phyloP scores from a whole-genome alignment of 2,329 filamentous ascomycete genomes.

The Ambrosiella beaveri region DNA sequence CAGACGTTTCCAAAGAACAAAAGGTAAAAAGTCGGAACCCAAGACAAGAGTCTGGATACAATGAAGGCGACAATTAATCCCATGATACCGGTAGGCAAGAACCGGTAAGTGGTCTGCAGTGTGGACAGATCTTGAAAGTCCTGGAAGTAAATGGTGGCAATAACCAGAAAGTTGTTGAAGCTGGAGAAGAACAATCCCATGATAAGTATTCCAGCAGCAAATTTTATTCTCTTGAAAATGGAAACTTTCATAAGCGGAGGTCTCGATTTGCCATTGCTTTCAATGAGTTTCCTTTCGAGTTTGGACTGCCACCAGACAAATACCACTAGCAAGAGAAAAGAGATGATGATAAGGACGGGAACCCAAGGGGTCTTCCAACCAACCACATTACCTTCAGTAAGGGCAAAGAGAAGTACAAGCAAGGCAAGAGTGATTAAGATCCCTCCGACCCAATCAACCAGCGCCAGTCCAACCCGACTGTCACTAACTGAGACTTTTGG shows the following conservation, averaged over 20 bases:
- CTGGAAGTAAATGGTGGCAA: constrained; percentile 54
- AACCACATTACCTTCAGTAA: constrained; percentile 52
- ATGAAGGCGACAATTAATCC: constrained; percentile 40
- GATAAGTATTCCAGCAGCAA: constrained; percentile 45
- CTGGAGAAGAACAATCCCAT: constrained; percentile 49
- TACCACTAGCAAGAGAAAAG: constrained; percentile 34
- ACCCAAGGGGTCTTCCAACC: constrained; percentile 51
- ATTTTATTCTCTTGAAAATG: constrained; percentile 40
- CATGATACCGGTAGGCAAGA: constrained; percentile 46
- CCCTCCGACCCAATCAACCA: constrained; percentile 46
- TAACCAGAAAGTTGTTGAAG: constrained; percentile 53
- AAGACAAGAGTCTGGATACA: constrained; percentile 37
- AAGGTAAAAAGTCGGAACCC: constrained; percentile 40
- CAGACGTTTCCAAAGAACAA: constrained; percentile 39
- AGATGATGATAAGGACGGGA: constrained; percentile 38
- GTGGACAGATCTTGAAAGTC: constrained; percentile 43
- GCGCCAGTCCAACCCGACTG: constrained; percentile 3
- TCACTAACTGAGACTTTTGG: constrained; percentile 14
- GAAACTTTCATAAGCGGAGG: constrained; percentile 38
- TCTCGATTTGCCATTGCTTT: constrained; percentile 15
- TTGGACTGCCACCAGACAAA: constrained; percentile 46
- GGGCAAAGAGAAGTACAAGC: constrained; percentile 44
- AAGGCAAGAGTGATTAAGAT: constrained; percentile 44
- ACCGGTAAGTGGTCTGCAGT: constrained; percentile 51
- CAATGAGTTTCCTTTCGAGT: constrained; percentile 31